phyloP scores from a whole-genome alignment of 2,329 filamentous ascomycete species.

The Xylariaceae sp. region DNA sequence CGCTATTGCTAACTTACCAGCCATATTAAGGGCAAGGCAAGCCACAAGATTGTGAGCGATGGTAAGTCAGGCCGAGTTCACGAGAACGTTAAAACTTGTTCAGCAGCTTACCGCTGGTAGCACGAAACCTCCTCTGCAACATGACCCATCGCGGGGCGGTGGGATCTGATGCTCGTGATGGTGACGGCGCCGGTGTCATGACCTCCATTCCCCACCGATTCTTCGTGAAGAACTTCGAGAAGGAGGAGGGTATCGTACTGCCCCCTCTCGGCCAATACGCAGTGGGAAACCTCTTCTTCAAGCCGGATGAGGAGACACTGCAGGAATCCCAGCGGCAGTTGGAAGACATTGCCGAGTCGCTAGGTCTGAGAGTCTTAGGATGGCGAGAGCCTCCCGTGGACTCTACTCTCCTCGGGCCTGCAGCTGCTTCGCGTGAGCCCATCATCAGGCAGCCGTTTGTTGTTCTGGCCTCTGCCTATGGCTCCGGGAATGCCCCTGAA shows the following conservation, averaged over 20 bases:
- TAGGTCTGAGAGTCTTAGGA: slow-evolving; percentile 84
- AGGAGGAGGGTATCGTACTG: slow-evolving; percentile 79
- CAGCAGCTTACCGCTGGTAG: slow-evolving; percentile 38
- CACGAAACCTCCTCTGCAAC: slow-evolving; percentile 92
- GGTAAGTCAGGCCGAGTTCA: slow-evolving; percentile 48
- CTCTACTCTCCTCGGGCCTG: slow-evolving; percentile 85
- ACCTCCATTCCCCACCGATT: slow-evolving; percentile 97
- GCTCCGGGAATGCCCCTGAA: slow-evolving; percentile 70
- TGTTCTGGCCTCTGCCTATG: slow-evolving; percentile 78
- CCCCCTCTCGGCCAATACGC: slow-evolving; percentile 90
- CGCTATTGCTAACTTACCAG: slow-evolving; percentile 35
- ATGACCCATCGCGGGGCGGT: slow-evolving; percentile 99
- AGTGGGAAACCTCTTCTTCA: slow-evolving; percentile 97
- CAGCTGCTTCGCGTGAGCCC: slow-evolving; percentile 88
- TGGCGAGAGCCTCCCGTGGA: slow-evolving; percentile 96
- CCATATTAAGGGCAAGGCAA: slow-evolving; percentile 94
- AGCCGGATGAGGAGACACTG: slow-evolving; percentile 84
- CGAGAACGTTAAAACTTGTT: neutral
- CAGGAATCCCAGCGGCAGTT: slow-evolving; percentile 88
- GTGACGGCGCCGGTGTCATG: slow-evolving; percentile 98
- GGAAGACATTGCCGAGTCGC: slow-evolving; percentile 82
- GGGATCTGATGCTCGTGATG: slow-evolving; percentile 94
- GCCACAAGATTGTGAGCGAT: slow-evolving; percentile 99
- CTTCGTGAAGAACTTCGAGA: slow-evolving; percentile 97
- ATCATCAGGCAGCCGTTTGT: slow-evolving; percentile 94